A percentile compares a stretch with the other conserved stretches of the same genome.
Evolutionary conservation across 2,329 filamentous ascomycete species (phyloP).

Genomic region (Ophiostoma tasmaniense): DNA sequence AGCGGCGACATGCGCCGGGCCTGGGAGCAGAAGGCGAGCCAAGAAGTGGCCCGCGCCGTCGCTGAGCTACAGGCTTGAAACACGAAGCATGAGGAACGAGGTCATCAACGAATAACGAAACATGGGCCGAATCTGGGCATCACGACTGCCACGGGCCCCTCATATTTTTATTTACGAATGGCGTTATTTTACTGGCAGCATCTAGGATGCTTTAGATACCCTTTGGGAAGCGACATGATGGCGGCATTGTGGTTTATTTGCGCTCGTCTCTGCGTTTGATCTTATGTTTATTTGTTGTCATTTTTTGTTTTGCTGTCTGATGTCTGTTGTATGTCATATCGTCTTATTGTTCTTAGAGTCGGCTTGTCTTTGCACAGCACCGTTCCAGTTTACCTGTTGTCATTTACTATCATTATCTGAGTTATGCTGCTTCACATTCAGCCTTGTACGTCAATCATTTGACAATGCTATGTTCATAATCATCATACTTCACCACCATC

Average conservation of each 20-base stretch:
- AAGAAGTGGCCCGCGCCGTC: constrained; percentile 72
- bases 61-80: constrained; percentile 43
- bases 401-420: background rate
- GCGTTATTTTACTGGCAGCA: constrained; percentile 11
- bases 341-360: no score
- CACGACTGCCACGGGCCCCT: background rate
- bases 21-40: constrained; percentile 68
- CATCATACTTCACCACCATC: background rate
- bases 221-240: constrained; percentile 10
- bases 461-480: background rate
- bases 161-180: constrained; percentile 6
- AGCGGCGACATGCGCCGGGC: constrained; percentile 57
- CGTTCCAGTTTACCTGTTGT: background rate
- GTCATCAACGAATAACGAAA: background rate
- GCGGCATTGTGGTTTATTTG: background rate
- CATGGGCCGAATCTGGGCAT: background rate
- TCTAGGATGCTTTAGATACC: constrained; percentile 11
- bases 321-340: background rate
- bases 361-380: background rate
- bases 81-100: background rate
- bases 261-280: background rate
- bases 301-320: background rate
- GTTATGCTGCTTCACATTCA: no score
- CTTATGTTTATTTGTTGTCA: background rate
- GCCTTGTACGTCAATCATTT: background rate